Percentiles rank a stretch among this genome's conserved stretches.
These are phyloP conservation scores for Neurospora intermedia DNA, from an alignment of 495 filamentous ascomycete genomes.

Conservation along the genomic window DNA sequence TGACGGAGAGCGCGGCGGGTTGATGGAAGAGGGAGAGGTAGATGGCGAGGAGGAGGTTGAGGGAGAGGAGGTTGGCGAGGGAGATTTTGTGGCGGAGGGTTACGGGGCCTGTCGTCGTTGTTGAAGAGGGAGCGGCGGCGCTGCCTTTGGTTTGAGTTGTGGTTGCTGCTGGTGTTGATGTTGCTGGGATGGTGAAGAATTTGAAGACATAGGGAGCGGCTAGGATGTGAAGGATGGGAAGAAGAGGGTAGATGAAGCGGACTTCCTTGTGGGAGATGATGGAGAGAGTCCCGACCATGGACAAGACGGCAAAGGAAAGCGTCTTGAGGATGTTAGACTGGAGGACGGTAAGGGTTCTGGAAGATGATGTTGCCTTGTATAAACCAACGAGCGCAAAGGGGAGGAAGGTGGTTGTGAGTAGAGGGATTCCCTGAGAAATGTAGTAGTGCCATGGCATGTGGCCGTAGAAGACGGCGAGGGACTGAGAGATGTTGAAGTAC, in stretches of 20 bases:
- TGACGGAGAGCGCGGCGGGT: conserved; percentile 59
- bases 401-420: conserved; percentile 74
- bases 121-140: neutral
- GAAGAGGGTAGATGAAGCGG: conserved; percentile 89
- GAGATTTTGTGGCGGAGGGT: conserved; percentile 39
- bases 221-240: conserved; percentile 76
- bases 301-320: conserved; percentile 48
- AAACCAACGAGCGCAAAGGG: conserved; percentile 63
- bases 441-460: conserved; percentile 89
- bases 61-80: conserved; percentile 46
- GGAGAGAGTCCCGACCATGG: conserved; percentile 56
- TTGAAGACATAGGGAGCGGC: conserved; percentile 53
- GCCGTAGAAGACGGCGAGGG: conserved; percentile 87
- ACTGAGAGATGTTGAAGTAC: conserved; percentile 83
- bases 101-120: conserved; percentile 7
- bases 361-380: conserved; percentile 34
- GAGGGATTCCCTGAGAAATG: conserved; percentile 75
- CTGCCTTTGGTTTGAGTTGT: conserved; percentile 14
- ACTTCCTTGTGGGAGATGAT: conserved; percentile 93
- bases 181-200: conserved; percentile 46
- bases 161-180: conserved; percentile 13
- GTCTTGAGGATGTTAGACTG: conserved; percentile 40
- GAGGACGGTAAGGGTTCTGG: conserved; percentile 20
- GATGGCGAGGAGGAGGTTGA: conserved; percentile 59
- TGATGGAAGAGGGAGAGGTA: conserved; percentile 74